Evolutionary conservation across 805 yeast species (phyloP).

Genomic region (Lachancea nothofagi): DNA sequence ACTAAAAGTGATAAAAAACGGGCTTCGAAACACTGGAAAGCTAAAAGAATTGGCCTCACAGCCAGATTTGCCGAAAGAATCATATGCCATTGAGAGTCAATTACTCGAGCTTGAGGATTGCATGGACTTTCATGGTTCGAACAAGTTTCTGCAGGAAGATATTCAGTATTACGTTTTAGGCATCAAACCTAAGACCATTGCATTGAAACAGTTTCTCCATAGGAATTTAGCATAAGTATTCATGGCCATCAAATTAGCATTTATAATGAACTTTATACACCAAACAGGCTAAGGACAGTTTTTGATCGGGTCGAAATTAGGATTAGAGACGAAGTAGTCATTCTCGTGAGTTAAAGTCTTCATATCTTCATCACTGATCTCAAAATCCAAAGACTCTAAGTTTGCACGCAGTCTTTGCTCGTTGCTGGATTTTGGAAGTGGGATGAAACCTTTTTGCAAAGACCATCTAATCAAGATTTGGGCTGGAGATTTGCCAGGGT

Average conservation of each 20-base stretch:
- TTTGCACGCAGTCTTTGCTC: constrained; percentile 53
- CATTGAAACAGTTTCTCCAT: constrained; percentile 10
- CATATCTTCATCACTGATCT: constrained; percentile 8
- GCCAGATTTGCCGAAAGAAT: constrained; percentile 10
- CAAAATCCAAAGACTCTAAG: constrained; percentile 36
- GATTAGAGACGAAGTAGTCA: constrained; percentile 2
- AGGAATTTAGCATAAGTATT: background rate
- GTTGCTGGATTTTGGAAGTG: constrained; percentile 68
- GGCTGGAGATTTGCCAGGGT: constrained; percentile 49
- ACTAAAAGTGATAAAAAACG: constrained; percentile 1
- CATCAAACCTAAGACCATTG: constrained; percentile 23
- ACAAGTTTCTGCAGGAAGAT: constrained; percentile 9
- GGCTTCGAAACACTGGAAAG: constrained; percentile 6
- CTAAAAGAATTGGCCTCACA: constrained; percentile 8
- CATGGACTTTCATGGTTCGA: constrained; percentile 13
- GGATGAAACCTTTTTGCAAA: constrained; percentile 61
- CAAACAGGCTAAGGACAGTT: constrained; percentile 1
- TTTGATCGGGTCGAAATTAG: constrained; percentile 6
- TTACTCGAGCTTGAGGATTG: constrained; percentile 22
- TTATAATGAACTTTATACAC: too few relatives aligned
- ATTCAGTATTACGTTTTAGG: constrained; percentile 24
- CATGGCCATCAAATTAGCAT: too few relatives aligned
- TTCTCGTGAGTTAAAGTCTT: constrained; percentile 6
- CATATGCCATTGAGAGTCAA: constrained; percentile 21
- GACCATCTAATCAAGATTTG: constrained; percentile 72